Percentiles rank a stretch among this genome's conserved stretches.
Conservation (phyloP, 768 basidiomycete species). For the Suillus subluteus region DNA sequence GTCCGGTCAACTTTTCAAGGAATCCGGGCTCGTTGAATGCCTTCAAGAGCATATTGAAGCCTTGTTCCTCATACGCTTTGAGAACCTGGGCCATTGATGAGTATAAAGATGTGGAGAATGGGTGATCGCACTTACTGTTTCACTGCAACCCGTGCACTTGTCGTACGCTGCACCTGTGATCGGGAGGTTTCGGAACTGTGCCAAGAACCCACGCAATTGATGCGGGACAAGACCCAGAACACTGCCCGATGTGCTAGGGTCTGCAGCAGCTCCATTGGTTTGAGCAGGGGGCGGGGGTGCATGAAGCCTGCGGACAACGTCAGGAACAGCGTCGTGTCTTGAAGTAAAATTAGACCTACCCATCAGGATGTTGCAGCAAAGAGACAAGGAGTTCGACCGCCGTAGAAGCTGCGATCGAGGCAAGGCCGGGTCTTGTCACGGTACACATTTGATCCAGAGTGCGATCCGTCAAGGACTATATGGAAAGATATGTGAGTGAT, state of each 20-base stretch:
- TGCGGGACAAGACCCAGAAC: constrained; percentile 91
- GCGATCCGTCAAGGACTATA: constrained; percentile 75
- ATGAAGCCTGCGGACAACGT: constrained; percentile 45
- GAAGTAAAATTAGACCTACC: constrained; percentile 48
- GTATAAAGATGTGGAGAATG: background rate
- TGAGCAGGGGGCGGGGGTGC: constrained; percentile 72
- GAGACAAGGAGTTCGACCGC: constrained; percentile 93
- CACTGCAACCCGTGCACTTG: constrained; percentile 89
- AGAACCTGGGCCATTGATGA: constrained; percentile 56
- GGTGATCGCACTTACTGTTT: constrained; percentile 52
- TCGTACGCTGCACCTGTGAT: constrained; percentile 88
- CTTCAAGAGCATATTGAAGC: constrained; percentile 76
- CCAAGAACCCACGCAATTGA: constrained; percentile 89
- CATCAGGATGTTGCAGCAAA: constrained; percentile 85
- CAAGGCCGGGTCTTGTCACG: constrained; percentile 93
- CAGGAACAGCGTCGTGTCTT: background rate
- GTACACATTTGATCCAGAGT: constrained; percentile 99
- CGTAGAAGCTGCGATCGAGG: constrained; percentile 88
- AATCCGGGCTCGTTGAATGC: constrained; percentile 85
- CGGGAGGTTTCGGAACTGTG: constrained; percentile 82
- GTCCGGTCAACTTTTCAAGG: constrained; percentile 74
- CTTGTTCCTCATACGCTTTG: constrained; percentile 77
- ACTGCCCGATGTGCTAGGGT: constrained; percentile 40
- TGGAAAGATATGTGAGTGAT: constrained; percentile 2
- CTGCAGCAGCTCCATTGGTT: constrained; percentile 31